phyloP scores from a whole-genome alignment of 345 rosid species.

The Populus deltoides region DNA sequence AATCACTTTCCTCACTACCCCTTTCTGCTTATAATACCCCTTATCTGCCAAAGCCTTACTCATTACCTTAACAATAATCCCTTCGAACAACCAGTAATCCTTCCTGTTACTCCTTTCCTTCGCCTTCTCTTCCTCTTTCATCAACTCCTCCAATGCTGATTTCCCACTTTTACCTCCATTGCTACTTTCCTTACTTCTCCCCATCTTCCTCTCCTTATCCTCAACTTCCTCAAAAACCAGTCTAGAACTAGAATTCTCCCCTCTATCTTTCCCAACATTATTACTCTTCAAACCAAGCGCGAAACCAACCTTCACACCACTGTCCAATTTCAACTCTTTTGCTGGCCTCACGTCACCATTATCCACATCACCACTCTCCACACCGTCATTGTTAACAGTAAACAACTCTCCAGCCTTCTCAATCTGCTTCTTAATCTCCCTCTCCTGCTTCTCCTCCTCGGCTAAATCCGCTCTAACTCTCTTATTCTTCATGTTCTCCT shows the following conservation, averaged over 20 bases:
- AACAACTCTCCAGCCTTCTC: slow-evolving; percentile 59
- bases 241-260: slow-evolving; percentile 36
- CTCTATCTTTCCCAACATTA: slow-evolving; percentile 41
- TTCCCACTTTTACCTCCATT: slow-evolving; percentile 34
- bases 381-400: neutral
- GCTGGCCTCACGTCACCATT: slow-evolving; percentile 1
- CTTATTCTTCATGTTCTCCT: slow-evolving; percentile 84
- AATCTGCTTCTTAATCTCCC: slow-evolving; percentile 73
- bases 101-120: slow-evolving; percentile 81
- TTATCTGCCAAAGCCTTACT: slow-evolving; percentile 68
- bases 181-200: slow-evolving; percentile 25
- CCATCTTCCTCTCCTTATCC: slow-evolving; percentile 32
- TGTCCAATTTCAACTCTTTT: slow-evolving; percentile 52
- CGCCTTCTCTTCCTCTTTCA: slow-evolving; percentile 83
- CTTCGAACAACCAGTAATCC: slow-evolving; percentile 87
- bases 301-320: slow-evolving; percentile 69
- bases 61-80: slow-evolving; percentile 85
- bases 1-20: slow-evolving; percentile 73
- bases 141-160: slow-evolving; percentile 80
- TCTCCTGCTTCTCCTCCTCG: slow-evolving; percentile 93
- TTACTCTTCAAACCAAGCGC: slow-evolving; percentile 45
- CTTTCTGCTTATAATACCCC: slow-evolving; percentile 91
- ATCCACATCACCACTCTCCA: slow-evolving; percentile 15
- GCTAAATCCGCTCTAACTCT: slow-evolving; percentile 66
- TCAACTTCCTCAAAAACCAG: slow-evolving; percentile 59